Evolutionary conservation across 2,329 filamentous ascomycete genomes (phyloP).

Genomic region (Colletotrichum sp.): DNA sequence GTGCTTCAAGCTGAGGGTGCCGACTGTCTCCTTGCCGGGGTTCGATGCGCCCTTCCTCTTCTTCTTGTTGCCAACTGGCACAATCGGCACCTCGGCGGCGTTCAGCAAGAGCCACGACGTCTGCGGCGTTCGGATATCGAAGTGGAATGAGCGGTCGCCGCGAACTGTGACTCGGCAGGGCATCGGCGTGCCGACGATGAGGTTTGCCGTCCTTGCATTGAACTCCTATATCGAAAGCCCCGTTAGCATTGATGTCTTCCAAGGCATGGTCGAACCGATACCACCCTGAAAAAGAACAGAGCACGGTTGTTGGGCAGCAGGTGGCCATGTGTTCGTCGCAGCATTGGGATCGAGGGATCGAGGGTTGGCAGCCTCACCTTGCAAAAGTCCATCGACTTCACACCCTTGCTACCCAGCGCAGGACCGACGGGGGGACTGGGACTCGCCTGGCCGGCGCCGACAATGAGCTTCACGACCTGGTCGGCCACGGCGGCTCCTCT

Average conservation of each 20-base stretch:
- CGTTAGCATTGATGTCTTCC: constrained; percentile 21
- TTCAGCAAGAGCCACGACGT: constrained; percentile 89
- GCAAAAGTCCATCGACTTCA: constrained; percentile 99
- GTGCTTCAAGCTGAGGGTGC: constrained; percentile 90
- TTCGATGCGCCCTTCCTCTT: constrained; percentile 79
- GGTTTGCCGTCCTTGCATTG: constrained; percentile 90
- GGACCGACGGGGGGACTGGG: constrained; percentile 96
- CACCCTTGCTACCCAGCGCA: constrained; percentile 93
- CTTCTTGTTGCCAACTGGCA: constrained; percentile 74
- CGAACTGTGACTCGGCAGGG: constrained; percentile 91
- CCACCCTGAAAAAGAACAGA: not conserved
- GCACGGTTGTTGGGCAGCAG: constrained; percentile 9
- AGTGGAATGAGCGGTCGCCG: constrained; percentile 90
- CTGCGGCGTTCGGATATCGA: constrained; percentile 93
- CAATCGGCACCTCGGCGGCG: constrained; percentile 75
- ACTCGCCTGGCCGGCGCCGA: constrained; percentile 92
- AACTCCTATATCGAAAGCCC: constrained; percentile 72
- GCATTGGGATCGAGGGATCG: not conserved
- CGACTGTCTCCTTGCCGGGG: constrained; percentile 79
- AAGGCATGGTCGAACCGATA: not conserved
- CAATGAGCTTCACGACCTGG: constrained; percentile 94
- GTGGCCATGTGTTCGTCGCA: constrained; percentile 8
- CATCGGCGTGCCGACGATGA: constrained; percentile 81
- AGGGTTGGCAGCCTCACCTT: constrained; percentile 65
- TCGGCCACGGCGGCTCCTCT: constrained; percentile 52